Percentiles rank a stretch among this genome's conserved stretches.
phyloP scores from a whole-genome alignment of 768 basidiomycete species.

The Lactarius quietus region DNA sequence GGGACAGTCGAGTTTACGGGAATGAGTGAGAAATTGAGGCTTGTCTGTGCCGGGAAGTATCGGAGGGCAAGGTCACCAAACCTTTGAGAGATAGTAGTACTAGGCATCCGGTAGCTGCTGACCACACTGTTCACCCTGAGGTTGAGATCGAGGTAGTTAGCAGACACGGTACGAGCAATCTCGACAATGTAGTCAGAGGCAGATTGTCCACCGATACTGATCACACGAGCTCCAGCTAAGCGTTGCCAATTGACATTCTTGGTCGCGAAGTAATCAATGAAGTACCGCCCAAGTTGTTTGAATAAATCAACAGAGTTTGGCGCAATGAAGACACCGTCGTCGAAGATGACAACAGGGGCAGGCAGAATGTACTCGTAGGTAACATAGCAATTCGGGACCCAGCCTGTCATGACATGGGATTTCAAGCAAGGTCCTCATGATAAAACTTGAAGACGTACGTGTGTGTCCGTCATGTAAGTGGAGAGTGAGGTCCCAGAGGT shows the following conservation, averaged over 20 bases:
- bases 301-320: constrained; percentile 54
- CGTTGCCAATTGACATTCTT: constrained; percentile 56
- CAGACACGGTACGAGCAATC: constrained; percentile 55
- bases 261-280: constrained; percentile 40
- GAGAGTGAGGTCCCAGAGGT: constrained; percentile 50
- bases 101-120: constrained; percentile 48
- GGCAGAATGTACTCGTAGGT: constrained; percentile 46
- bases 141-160: constrained; percentile 61
- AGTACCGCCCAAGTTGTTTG: constrained; percentile 42
- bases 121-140: constrained; percentile 61
- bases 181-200: constrained; percentile 53
- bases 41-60: constrained; percentile 43
- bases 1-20: constrained; percentile 42
- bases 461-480: constrained; percentile 66
- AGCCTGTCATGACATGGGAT: constrained; percentile 36
- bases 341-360: constrained; percentile 41
- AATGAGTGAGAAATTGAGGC: constrained; percentile 47
- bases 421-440: background rate
- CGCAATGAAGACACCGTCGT: constrained; percentile 42
- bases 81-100: constrained; percentile 50
- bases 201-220: constrained; percentile 50
- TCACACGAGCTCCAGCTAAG: constrained; percentile 56
- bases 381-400: constrained; percentile 54
- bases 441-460: constrained; percentile 35
- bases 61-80: constrained; percentile 56